Conservation (phyloP, 306 rosid species). For the Lathyrus oleraceus region DNA sequence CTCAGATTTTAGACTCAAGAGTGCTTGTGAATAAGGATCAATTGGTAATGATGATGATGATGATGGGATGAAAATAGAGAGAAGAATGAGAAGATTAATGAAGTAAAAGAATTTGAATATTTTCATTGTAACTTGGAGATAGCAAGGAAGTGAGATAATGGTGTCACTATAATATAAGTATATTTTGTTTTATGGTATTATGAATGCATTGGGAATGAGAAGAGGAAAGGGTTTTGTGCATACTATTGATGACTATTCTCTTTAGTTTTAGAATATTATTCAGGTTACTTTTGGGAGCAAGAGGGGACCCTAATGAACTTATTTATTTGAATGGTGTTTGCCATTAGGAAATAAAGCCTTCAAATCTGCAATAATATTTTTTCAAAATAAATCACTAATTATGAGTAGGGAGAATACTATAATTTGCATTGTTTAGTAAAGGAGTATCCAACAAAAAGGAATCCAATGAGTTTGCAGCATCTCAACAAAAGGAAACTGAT, state of each 20-base stretch:
- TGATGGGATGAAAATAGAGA: constrained; percentile 36
- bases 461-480: no score
- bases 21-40: constrained; percentile 74
- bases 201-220: constrained; percentile 87
- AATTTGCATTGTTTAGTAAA: no score
- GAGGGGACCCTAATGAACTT: constrained; percentile 59
- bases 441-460: no score
- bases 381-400: no score
- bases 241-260: no score
- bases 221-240: constrained; percentile 44
- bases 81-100: constrained; percentile 40
- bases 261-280: background rate
- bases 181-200: constrained; percentile 45
- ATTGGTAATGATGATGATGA: constrained; percentile 47
- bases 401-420: no score
- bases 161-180: constrained; percentile 39
- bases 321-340: constrained; percentile 64
- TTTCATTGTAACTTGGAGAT: constrained; percentile 75
- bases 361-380: constrained; percentile 43
- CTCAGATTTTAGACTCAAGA: constrained; percentile 74
- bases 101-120: constrained; percentile 48
- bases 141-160: constrained; percentile 38
- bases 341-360: constrained; percentile 66
- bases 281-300: constrained; percentile 52
- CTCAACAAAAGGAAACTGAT: no score